phyloP scores from a whole-genome alignment of 1,284 basidiomycete species.

The Trametes polyzona region DNA sequence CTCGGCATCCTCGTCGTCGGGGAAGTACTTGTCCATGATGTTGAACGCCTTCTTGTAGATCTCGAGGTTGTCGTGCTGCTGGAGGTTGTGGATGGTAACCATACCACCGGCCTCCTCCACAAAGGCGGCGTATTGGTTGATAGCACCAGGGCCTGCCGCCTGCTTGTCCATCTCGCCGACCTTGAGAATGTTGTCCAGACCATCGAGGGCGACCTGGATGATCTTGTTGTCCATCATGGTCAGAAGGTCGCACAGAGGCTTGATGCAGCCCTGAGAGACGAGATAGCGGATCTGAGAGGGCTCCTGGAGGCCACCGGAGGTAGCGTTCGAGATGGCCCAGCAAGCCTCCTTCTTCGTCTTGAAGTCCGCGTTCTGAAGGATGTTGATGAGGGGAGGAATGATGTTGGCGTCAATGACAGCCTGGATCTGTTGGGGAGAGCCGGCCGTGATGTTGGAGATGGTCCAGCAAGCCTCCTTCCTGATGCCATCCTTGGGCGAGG shows the following conservation, averaged over 20 bases:
- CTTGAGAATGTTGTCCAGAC: constrained; percentile 98
- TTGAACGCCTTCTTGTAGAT: constrained; percentile 99
- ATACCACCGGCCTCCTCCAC: constrained; percentile 99
- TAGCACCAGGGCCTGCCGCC: constrained; percentile 79
- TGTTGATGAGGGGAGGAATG: constrained; percentile 97
- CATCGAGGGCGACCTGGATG: constrained; percentile 97
- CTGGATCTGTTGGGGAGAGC: constrained; percentile 96
- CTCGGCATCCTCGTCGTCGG: constrained; percentile 84
- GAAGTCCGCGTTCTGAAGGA: constrained; percentile 97
- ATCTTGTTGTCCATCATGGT: constrained; percentile 99
- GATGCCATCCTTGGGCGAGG: constrained; percentile 96
- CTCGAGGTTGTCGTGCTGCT: constrained; percentile 99
- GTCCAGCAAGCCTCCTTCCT: constrained; percentile 99
- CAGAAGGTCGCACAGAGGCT: constrained; percentile 95
- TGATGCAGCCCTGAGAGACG: constrained; percentile 97
- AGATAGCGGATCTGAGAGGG: constrained; percentile 98
- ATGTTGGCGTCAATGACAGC: constrained; percentile 88
- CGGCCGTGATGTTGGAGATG: constrained; percentile 98
- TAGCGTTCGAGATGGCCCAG: constrained; percentile 99
- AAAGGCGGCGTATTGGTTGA: constrained; percentile 93
- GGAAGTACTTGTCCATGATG: constrained; percentile 98
- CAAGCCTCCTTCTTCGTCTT: constrained; percentile 99
- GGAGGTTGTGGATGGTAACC: constrained; percentile 98
- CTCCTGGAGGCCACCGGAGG: constrained; percentile 96
- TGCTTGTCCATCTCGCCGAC: constrained; percentile 97